Percentiles rank a stretch among this genome's conserved stretches.
Evolutionary conservation across 306 rosid species (phyloP).

Genomic region (Acacia crassicarpa): DNA sequence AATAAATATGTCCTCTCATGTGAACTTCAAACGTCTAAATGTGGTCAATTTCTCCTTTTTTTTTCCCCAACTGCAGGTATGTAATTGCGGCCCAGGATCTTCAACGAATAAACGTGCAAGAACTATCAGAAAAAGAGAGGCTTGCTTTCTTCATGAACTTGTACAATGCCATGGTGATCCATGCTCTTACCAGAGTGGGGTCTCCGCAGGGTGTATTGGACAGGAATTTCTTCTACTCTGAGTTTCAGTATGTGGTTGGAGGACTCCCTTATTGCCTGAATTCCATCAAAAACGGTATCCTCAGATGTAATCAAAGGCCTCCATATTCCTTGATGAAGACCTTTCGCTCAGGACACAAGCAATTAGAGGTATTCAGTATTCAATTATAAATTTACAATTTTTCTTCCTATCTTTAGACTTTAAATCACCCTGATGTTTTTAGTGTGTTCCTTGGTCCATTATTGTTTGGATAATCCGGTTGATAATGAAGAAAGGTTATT

Average conservation of each 20-base stretch:
- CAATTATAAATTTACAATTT: background rate
- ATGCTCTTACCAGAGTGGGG: conserved; percentile 71
- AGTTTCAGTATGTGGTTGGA: conserved; percentile 79
- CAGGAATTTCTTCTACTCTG: conserved; percentile 74
- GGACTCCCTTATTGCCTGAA: conserved; percentile 75
- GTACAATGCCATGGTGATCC: conserved; percentile 95
- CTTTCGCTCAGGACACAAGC: conserved; percentile 63
- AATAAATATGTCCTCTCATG: background rate
- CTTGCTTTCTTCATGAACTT: conserved; percentile 87
- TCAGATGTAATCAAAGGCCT: conserved; percentile 78
- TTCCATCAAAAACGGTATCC: conserved; percentile 73
- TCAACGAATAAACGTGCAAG: conserved; percentile 70
- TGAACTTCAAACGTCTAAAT: background rate
- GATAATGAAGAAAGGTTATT: conserved; percentile 17
- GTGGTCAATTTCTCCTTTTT: conserved; percentile 9
- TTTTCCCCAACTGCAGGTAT: conserved; percentile 54
- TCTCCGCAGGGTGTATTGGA: conserved; percentile 73
- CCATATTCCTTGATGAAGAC: conserved; percentile 77
- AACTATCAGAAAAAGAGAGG: conserved; percentile 65
- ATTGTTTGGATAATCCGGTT: background rate
- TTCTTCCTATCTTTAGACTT: background rate
- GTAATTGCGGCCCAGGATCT: conserved; percentile 70
- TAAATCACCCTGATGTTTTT: background rate
- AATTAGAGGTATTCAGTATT: conserved; percentile 60
- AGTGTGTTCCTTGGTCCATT: background rate